phyloP scores from a whole-genome alignment of 2,329 filamentous ascomycete genomes.

The Sclerotinia nivalis region DNA sequence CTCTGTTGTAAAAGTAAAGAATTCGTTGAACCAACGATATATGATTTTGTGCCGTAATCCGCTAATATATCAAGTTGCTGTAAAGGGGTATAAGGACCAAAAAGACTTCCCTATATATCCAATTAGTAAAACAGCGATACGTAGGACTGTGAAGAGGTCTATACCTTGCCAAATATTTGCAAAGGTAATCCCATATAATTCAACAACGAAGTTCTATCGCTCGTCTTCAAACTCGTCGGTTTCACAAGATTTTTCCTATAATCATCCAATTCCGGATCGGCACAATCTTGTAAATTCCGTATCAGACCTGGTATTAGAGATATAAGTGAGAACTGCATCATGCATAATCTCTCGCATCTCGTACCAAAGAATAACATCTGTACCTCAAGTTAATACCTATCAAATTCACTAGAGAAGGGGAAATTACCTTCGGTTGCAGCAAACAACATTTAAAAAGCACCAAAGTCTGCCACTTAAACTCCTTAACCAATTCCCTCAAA shows the following conservation, averaged over 20 bases:
- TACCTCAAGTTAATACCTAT: slow-evolving; percentile 15
- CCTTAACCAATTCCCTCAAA: slow-evolving; percentile 85
- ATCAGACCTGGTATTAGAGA: slow-evolving; percentile 93
- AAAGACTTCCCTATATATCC: slow-evolving; percentile 72
- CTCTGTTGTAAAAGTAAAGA: slow-evolving; percentile 90
- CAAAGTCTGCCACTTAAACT: slow-evolving; percentile 92
- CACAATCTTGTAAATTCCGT: slow-evolving; percentile 88
- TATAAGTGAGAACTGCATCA: slow-evolving; percentile 97
- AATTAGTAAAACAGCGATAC: background rate
- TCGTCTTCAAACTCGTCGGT: slow-evolving; percentile 85
- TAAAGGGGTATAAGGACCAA: slow-evolving; percentile 93
- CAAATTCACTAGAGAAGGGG: background rate
- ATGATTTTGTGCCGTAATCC: slow-evolving; percentile 93
- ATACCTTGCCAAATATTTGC: slow-evolving; percentile 89
- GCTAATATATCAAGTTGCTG: slow-evolving; percentile 94
- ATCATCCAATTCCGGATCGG: slow-evolving; percentile 85
- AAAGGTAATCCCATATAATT: slow-evolving; percentile 93
- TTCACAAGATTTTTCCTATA: slow-evolving; percentile 74
- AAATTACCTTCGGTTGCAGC: slow-evolving; percentile 82
- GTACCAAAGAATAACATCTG: slow-evolving; percentile 99
- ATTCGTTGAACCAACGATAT: slow-evolving; percentile 96
- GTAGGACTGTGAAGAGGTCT: too few species aligned
- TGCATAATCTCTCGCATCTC: slow-evolving; percentile 92
- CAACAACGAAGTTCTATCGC: slow-evolving; percentile 85
- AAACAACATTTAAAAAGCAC: slow-evolving; percentile 92